Conservation (phyloP, 441 rosid genomes). For the Populus hybrid region DNA sequence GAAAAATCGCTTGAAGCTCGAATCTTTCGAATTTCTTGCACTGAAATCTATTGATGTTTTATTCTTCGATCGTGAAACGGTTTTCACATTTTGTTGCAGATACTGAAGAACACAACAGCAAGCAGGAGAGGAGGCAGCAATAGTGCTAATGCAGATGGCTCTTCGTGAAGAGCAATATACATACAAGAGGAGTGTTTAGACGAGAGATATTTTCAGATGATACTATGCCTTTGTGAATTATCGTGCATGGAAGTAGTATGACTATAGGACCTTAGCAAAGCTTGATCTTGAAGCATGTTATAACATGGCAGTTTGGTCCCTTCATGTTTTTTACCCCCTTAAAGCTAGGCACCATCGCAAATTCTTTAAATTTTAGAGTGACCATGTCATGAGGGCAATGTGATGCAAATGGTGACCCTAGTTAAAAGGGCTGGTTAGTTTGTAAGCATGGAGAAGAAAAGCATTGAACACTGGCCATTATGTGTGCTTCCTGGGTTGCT, state of each 20-base stretch:
- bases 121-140: slow-evolving; percentile 59
- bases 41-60: too few relatives aligned
- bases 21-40: too few relatives aligned
- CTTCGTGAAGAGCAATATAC: slow-evolving; percentile 19
- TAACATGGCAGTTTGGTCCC: not conserved
- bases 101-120: slow-evolving; percentile 85
- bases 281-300: not conserved
- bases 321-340: not conserved
- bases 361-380: not conserved
- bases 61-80: not conserved
- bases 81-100: slow-evolving; percentile 35
- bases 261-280: not conserved
- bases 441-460: not conserved
- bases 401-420: too few relatives aligned
- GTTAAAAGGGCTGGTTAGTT: too few relatives aligned
- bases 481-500: not conserved
- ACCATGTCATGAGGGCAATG: not conserved
- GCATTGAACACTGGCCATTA: not conserved
- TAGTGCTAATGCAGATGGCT: slow-evolving; percentile 47
- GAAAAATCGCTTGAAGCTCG: not conserved
- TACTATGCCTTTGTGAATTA: not conserved
- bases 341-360: not conserved
- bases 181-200: too few relatives aligned
- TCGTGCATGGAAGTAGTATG: not conserved
- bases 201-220: not conserved